A percentile compares a stretch with the other conserved stretches of the same genome.
phyloP scores from a whole-genome alignment of 352 stramenopile genomes.

The Aphanomyces euteiches region DNA sequence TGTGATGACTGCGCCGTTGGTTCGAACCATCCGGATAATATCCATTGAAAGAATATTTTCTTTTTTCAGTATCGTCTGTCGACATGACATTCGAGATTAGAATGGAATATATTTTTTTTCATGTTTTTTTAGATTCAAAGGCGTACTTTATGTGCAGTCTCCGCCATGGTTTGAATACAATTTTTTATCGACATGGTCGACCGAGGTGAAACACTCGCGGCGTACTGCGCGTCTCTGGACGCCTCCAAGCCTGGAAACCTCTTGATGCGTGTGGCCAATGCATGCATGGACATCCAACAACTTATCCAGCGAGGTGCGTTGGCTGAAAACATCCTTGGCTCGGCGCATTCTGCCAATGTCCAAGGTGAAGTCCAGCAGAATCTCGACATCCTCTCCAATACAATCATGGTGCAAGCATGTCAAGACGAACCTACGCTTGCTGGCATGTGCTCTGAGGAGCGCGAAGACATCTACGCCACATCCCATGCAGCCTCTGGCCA shows the following conservation, averaged over 20 bases:
- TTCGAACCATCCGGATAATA: no score
- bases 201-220: background rate
- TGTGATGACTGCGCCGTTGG: no score
- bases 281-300: constrained; percentile 19
- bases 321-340: constrained; percentile 15
- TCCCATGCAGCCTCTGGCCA: background rate
- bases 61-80: no score
- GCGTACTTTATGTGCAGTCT: background rate
- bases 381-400: constrained; percentile 22
- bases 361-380: constrained; percentile 27
- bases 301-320: constrained; percentile 15
- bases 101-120: no score
- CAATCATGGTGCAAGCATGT: constrained; percentile 2
- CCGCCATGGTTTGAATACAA: background rate
- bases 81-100: no score
- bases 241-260: background rate
- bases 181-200: background rate
- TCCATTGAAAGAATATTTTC: no score
- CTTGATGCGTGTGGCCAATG: background rate
- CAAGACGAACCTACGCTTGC: background rate
- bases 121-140: no score
- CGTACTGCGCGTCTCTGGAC: background rate
- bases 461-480: constrained; percentile 11
- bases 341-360: constrained; percentile 22
- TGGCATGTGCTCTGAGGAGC: constrained; percentile 25